Conservation (phyloP, 805 yeast species). For the Spathaspora hagerdaliae region DNA sequence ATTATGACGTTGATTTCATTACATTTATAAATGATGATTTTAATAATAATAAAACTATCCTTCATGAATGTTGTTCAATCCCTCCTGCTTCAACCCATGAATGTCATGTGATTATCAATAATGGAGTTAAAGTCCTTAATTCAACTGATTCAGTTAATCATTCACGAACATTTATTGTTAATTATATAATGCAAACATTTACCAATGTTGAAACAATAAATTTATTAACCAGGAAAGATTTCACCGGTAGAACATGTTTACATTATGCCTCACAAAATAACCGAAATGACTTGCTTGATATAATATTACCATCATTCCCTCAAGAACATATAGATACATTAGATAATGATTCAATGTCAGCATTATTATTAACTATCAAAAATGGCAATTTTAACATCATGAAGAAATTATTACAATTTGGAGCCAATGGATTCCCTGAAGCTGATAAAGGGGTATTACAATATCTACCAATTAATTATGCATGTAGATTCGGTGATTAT, state of each 20-base stretch:
- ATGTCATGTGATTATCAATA: constrained; percentile 35
- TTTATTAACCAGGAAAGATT: constrained; percentile 44
- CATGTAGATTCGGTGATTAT: constrained; percentile 80
- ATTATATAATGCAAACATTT: constrained; percentile 25
- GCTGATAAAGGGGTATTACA: constrained; percentile 51
- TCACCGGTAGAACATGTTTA: constrained; percentile 74
- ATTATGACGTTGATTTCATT: constrained; percentile 52
- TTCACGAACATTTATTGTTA: constrained; percentile 33
- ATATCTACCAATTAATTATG: constrained; percentile 76
- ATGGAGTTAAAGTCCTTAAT: constrained; percentile 38
- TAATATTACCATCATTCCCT: constrained; percentile 37
- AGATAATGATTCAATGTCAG: constrained; percentile 78
- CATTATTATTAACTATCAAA: constrained; percentile 74
- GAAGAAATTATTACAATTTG: constrained; percentile 26
- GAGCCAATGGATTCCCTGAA: constrained; percentile 38
- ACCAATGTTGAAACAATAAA: constrained; percentile 11
- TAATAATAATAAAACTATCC: constrained; percentile 55
- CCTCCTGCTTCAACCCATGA: constrained; percentile 32
- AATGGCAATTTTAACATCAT: constrained; percentile 51
- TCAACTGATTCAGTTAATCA: constrained; percentile 36
- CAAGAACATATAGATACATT: constrained; percentile 41
- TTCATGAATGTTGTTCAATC: constrained; percentile 63
- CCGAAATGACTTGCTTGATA: constrained; percentile 39
- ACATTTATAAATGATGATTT: constrained; percentile 57
- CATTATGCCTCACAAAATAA: constrained; percentile 77